Base-by-base conservation (phyloP, 1,284 basidiomycete genomes). In the Cystobasidium sp. region DNA sequence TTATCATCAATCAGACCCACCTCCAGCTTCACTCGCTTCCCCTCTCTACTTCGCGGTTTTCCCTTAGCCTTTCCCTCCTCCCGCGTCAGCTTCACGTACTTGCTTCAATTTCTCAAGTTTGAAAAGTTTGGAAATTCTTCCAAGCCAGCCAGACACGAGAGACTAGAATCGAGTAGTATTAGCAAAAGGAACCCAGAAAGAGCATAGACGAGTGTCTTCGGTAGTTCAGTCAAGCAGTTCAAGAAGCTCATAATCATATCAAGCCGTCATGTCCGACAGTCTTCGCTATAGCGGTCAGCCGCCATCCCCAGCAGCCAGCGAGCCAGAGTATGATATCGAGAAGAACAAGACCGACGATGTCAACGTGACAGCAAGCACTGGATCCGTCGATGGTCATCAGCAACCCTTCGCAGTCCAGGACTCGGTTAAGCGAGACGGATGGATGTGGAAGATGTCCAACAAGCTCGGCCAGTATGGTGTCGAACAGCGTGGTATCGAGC, bases 401-500 rank as follows among this genome's bases (percentile, higher is more conserved):
- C 22, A 37, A 16, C 67, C 52, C 12, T 55, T 52, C 31, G 64
- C 12, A 47, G 67, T 68, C 7, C 39, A 56, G 5, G 67, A 68
- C 55, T 52, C 41, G 24, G 53, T 68, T 44, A 71, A 55, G 31
- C 44, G 70, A 8, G 47, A 37, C 20, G 61, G 61, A 8, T 24
- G 12, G 31, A 41, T 66, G 39, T 67, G 55, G 46, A 20, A 51
- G 44, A 44, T 74, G 4, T 22, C 55, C 12, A 10, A 74, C 51
- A 65, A 74, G 64, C 65, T 61, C 63, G 41, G 52, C 39, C 24
- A 44, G 41, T 74, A 56, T 37, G 63, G 55, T 44, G 65, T 67
- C 6, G 73, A 75, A 43, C 53, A 55, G 31, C 59, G 68, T 39
- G 74, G 74, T 22, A 75, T 75, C 56, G 74, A 75, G 53, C 59